Evolutionary conservation across 495 filamentous ascomycete genomes (phyloP).

Genomic region (Neurospora pannonica): DNA sequence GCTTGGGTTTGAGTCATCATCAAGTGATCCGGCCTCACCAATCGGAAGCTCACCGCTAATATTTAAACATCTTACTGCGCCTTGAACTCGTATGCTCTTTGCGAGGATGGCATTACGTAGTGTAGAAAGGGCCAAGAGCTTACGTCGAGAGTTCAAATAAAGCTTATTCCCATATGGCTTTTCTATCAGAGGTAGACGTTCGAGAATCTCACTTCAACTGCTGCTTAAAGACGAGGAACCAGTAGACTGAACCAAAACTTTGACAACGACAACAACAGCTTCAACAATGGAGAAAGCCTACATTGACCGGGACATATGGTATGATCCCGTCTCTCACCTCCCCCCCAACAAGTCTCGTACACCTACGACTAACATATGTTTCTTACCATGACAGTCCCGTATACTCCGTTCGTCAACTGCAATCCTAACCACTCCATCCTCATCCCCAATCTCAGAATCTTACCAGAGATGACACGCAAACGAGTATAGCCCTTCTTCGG

Average conservation of each 20-base stretch:
- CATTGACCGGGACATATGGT: constrained; percentile 11
- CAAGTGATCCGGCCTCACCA: not conserved
- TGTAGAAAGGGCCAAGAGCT: not conserved
- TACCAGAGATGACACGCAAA: not conserved
- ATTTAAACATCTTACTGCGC: not conserved
- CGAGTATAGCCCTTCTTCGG: constrained; percentile 37
- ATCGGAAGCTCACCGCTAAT: not conserved
- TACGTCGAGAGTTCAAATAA: not conserved
- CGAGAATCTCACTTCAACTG: not conserved
- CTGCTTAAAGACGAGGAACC: not conserved
- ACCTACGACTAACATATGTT: constrained; percentile 1
- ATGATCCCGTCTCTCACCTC: not conserved
- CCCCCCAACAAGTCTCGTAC: not conserved
- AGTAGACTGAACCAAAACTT: not conserved
- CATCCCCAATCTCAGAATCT: not conserved
- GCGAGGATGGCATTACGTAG: not conserved
- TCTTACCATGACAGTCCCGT: constrained; percentile 24
- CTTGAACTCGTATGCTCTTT: not conserved
- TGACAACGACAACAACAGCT: not conserved
- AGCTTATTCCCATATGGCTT: not conserved
- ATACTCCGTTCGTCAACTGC: constrained; percentile 28
- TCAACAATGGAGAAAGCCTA: not conserved
- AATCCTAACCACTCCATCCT: not conserved
- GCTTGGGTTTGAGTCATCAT: not conserved
- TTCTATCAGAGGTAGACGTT: not conserved